Conservation (phyloP, 2,329 filamentous ascomycete genomes). For the Fusarium sp. region DNA sequence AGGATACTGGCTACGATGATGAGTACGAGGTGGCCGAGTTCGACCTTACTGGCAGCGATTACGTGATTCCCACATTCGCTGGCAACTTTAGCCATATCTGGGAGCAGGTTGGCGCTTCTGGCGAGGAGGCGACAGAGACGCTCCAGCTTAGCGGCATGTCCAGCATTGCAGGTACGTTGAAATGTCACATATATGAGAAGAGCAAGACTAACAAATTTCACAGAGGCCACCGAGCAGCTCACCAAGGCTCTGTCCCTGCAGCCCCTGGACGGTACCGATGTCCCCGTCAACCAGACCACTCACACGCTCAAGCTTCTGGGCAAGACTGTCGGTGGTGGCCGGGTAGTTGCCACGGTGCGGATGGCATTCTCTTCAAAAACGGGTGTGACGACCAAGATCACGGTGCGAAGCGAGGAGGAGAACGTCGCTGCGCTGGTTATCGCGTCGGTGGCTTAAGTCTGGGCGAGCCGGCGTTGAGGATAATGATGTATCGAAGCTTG, state of each 20-base stretch:
- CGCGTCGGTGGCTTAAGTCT: slow-evolving; percentile 76
- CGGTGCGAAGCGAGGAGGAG: slow-evolving; percentile 89
- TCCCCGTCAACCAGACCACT: slow-evolving; percentile 85
- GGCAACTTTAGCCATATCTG: slow-evolving; percentile 95
- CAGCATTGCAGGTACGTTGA: slow-evolving; percentile 82
- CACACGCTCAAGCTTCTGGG: slow-evolving; percentile 96
- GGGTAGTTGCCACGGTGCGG: slow-evolving; percentile 83
- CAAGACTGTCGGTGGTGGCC: slow-evolving; percentile 90
- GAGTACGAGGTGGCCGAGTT: slow-evolving; percentile 97
- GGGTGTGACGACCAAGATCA: slow-evolving; percentile 95
- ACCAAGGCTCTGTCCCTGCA: slow-evolving; percentile 87
- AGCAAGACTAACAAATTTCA: slow-evolving; percentile 38
- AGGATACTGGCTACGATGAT: slow-evolving; percentile 92
- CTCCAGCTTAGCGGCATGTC: slow-evolving; percentile 86
- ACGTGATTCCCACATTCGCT: slow-evolving; percentile 90
- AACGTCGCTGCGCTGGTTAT: slow-evolving; percentile 85
- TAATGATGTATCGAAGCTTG: slow-evolving; percentile 48
- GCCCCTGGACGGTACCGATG: slow-evolving; percentile 91
- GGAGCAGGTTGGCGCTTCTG: slow-evolving; percentile 89
- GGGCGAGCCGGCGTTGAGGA: slow-evolving; percentile 49
- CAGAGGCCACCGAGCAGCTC: slow-evolving; percentile 92
- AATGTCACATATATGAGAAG: background rate
- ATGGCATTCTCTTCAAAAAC: slow-evolving; percentile 95
- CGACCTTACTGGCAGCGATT: slow-evolving; percentile 89
- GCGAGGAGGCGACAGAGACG: slow-evolving; percentile 91